Evolutionary conservation across 768 basidiomycete species (phyloP), one percentile per base, ranked within the genome.

Genomic region (Termitomyces sp.): DNA sequence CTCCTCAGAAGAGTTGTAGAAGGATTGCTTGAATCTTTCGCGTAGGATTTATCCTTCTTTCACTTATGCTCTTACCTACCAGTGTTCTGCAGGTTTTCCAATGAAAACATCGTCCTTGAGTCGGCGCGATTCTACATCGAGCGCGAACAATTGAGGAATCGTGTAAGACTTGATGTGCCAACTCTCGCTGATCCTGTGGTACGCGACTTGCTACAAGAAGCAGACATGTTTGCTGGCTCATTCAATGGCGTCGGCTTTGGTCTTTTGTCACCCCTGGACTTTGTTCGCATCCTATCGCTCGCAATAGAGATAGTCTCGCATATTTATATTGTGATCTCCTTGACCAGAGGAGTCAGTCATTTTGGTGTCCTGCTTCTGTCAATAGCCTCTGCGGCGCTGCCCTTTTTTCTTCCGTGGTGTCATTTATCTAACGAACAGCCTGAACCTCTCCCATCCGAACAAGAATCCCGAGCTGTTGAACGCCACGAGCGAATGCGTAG

Each of bases 191-290:
- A 91, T 65, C 86, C 90, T 48, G 67, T 75, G 58, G 77, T 88
- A 24, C 85, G 88, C 58, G 89, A 91, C 67, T 81, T 92, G 43
- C 76, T 93, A n/a, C 86, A 89, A 59, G 90, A 93, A 72, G 89
- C 91, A 39, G 91, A 93, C 67, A 78, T 90, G 34, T 93, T 93
- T 66, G 87, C 88, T 43, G 81, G 88, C 58, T 92, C 91, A 12
- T 92, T 92, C 70, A 82, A 79, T 63, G 88, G 88, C 43, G 82
- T 86, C 37, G 82, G 87, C 12, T 90, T 92, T 67, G 90, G 90
- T 16, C 78, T 91, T 31, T 76, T 92, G 63, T 90, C 88, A 3
- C 91, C 90, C 8, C 79, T 92, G 56, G 90, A 92, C 66, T 83
- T 90, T 62, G 77, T 91, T 64, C 86, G 87, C 63, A 74, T 92